Evolutionary conservation across 1,284 basidiomycete species (phyloP).

Genomic region (Ceratobasidium sp.): DNA sequence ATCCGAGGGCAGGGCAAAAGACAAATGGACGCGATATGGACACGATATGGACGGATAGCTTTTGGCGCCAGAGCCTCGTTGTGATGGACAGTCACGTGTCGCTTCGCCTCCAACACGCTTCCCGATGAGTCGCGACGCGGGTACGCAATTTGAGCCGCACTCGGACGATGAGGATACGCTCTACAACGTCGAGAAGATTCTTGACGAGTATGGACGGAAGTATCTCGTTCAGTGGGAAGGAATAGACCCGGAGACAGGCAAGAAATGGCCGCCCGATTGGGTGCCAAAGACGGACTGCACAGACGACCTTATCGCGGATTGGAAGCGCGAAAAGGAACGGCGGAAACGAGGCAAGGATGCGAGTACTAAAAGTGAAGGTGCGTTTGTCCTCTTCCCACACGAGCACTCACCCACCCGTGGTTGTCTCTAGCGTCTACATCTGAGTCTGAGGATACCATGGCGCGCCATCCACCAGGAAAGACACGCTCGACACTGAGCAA

Average conservation of each 20-base stretch:
- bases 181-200: slow-evolving; percentile 44
- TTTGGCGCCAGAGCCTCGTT: no score
- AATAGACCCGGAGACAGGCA: slow-evolving; percentile 31
- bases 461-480: no score
- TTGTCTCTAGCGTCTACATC: no score
- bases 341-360: slow-evolving; percentile 3
- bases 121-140: slow-evolving; percentile 14
- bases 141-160: slow-evolving; percentile 41
- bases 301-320: slow-evolving; percentile 44
- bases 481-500: no score
- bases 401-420: no score
- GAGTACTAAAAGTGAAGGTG: slow-evolving; percentile 14
- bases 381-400: not conserved
- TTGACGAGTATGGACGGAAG: slow-evolving; percentile 37
- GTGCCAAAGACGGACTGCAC: slow-evolving; percentile 46
- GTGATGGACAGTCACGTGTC: not conserved
- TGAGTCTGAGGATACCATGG: not conserved
- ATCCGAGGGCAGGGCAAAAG: no score
- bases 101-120: slow-evolving; percentile 8
- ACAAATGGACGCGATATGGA: no score
- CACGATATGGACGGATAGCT: no score
- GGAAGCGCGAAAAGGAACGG: slow-evolving; percentile 45
- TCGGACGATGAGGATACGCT: slow-evolving; percentile 44
- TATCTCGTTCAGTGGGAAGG: slow-evolving; percentile 48
- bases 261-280: slow-evolving; percentile 46